A percentile compares a stretch with the other conserved stretches of the same genome.
Evolutionary conservation across 768 basidiomycete species (phyloP).

Genomic region (Tulasnella sp.): DNA sequence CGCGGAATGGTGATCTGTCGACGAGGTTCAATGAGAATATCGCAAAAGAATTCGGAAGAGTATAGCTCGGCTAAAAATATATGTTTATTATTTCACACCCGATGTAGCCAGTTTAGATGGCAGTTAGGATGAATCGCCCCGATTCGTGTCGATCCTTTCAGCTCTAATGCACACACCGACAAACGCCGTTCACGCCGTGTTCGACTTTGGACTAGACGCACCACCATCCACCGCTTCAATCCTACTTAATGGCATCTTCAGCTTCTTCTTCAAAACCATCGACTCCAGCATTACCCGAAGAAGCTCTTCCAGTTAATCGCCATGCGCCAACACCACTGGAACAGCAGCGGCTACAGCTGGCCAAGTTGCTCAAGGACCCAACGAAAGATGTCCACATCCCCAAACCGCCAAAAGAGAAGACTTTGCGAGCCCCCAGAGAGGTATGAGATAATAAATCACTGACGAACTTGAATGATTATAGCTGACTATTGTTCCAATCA

Average conservation of each 20-base stretch:
- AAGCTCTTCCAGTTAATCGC: conserved; percentile 32
- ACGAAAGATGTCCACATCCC: conserved; percentile 80
- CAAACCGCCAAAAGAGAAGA: conserved; percentile 78
- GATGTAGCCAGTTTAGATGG: no score
- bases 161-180: not conserved
- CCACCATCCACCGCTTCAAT: not conserved
- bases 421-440: conserved; percentile 74
- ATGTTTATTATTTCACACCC: no score
- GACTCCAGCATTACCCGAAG: conserved; percentile 12
- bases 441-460: conserved; percentile 38
- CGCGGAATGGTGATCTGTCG: no score
- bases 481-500: conserved; percentile 3
- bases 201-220: conserved; percentile 13
- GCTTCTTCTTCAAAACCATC: conserved; percentile 31
- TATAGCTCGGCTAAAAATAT: no score
- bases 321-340: conserved; percentile 58
- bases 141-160: not conserved
- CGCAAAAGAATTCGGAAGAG: no score
- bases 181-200: not conserved
- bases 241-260: conserved; percentile 9
- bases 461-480: not conserved
- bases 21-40: no score
- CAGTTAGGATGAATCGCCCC: no score
- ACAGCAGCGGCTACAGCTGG: conserved; percentile 68
- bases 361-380: conserved; percentile 88